These are phyloP conservation scores for Verticillium nubilum DNA, from an alignment of 2,329 filamentous ascomycete species.

Conservation along the genomic window DNA sequence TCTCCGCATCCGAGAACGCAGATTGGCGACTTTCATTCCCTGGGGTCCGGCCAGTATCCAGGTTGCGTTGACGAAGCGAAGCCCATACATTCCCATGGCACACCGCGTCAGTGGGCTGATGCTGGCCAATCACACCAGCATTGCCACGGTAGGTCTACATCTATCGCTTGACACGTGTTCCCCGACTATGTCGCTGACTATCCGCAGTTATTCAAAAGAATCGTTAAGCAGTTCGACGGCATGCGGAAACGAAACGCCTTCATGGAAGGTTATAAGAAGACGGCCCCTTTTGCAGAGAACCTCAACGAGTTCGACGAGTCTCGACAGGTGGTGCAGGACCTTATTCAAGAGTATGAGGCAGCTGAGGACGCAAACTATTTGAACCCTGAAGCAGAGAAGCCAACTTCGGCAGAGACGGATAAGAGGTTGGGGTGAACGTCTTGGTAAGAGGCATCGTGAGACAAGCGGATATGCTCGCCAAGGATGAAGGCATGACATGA, in stretches of 20 bases:
- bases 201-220: conserved; percentile 77
- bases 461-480: neutral
- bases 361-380: conserved; percentile 89
- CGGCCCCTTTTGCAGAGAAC: conserved; percentile 86
- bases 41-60: conserved; percentile 98
- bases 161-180: neutral
- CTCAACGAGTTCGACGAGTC: conserved; percentile 94
- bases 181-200: neutral
- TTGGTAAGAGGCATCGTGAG: neutral
- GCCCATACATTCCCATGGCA: conserved; percentile 89
- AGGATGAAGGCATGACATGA: neutral
- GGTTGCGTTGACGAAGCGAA: conserved; percentile 92
- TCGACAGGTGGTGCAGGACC: conserved; percentile 80
- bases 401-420: conserved; percentile 47
- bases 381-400: conserved; percentile 60
- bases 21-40: conserved; percentile 92
- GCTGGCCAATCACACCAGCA: conserved; percentile 96
- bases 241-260: conserved; percentile 97
- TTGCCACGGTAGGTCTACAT: conserved; percentile 64
- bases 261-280: conserved; percentile 93
- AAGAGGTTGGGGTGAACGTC: conserved; percentile 36
- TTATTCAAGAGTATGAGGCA: conserved; percentile 93
- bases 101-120: conserved; percentile 94
- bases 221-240: conserved; percentile 85
- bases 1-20: conserved; percentile 88